phyloP scores from a whole-genome alignment of 2,329 filamentous ascomycete species.

The Cytospora piceae region DNA sequence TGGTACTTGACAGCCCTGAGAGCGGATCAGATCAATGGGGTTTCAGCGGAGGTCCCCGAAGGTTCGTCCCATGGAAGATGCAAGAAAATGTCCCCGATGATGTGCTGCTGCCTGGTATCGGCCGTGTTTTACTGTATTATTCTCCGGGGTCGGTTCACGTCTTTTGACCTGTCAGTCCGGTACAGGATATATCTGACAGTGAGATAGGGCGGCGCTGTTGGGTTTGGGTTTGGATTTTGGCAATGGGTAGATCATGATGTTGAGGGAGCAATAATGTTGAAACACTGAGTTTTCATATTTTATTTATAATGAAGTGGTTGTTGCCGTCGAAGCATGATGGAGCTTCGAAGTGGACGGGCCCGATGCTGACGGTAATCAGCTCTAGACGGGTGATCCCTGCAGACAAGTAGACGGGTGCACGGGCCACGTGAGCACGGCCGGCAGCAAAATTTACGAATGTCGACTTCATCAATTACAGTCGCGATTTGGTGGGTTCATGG shows the following conservation, averaged over 20 bases:
- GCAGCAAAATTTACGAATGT: slow-evolving; percentile 2
- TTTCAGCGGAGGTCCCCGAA: background rate
- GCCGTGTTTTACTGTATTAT: background rate
- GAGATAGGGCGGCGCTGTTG: background rate
- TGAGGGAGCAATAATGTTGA: background rate
- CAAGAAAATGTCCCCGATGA: background rate
- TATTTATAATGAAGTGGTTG: too few relatives aligned
- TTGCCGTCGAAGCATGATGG: too few relatives aligned
- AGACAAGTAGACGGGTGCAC: background rate
- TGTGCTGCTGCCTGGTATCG: background rate
- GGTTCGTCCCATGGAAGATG: background rate
- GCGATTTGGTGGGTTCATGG: background rate
- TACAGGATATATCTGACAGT: too few relatives aligned
- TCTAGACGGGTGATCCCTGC: background rate
- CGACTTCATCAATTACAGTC: background rate
- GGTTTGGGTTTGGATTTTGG: background rate
- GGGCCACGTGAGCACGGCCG: background rate
- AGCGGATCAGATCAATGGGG: background rate
- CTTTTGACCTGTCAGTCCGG: background rate
- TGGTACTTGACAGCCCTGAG: background rate
- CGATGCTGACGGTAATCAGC: background rate
- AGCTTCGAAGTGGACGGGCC: too few relatives aligned
- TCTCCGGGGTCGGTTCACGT: background rate
- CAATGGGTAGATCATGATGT: background rate
- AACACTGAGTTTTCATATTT: too few relatives aligned